Evolutionary conservation across 805 yeast genomes (phyloP), one percentile per base, ranked within the genome.

Genomic region (Candida gorgasii): DNA sequence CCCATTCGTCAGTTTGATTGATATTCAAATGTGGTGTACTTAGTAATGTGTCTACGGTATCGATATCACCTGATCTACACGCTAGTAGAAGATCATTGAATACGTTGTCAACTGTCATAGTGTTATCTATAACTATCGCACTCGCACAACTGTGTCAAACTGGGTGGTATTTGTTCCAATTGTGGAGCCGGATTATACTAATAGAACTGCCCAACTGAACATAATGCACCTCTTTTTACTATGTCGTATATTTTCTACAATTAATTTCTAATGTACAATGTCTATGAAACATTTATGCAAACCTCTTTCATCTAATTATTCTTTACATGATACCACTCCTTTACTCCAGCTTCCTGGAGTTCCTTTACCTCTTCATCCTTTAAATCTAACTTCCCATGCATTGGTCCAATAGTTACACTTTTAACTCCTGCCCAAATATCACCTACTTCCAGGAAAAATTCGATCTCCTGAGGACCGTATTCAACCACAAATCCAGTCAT

Each of bases 61-160:
- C 89, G 2, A 74, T 43, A 52, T 86, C 92, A 1, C 93, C 93
- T 1, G 65, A 53, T 14, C 93, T 65, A 48, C 93, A 86, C 0
- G 90, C 88, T 46, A 68, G 16, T 8, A 49, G 43, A 8, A 49
- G 23, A 20, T 49, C 46, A 8, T 27, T 27, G 28, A 46, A 49
- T 9, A 26, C 35, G 4, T 36, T 24, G 26, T 34, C 37, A 9
- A 34, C 14, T 14, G 35, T 40, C 39, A 34, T 40, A 11, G n/a
- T 22, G 24, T 9, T 22, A 22, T 22, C 24, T 22, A 22, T 22
- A n/a, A n/a, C n/a, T n/a, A n/a, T n/a, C n/a, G n/a, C n/a, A n/a
- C n/a, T n/a, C n/a, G n/a, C n/a, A n/a, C n/a, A n/a, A n/a, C n/a
- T n/a, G n/a, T n/a, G n/a, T n/a, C n/a, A n/a, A n/a, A n/a, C n/a